Evolutionary conservation across 2,329 filamentous ascomycete species (phyloP).

Genomic region (Orbilia brochopaga): DNA sequence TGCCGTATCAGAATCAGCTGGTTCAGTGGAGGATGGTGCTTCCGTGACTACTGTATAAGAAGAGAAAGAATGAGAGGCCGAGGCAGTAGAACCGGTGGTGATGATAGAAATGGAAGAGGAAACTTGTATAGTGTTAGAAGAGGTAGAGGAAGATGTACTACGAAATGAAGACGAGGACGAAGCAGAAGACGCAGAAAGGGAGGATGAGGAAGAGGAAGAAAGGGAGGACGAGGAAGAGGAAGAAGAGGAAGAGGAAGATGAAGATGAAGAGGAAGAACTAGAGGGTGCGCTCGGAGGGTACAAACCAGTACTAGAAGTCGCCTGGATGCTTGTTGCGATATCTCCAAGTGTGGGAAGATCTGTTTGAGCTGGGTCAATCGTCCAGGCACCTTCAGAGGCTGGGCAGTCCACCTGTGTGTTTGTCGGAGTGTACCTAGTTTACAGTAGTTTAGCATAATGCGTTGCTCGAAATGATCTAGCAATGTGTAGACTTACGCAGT

Average conservation of each 20-base stretch:
- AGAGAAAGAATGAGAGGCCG: not conserved
- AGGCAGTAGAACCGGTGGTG: not conserved
- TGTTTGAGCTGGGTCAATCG: slow-evolving; percentile 71
- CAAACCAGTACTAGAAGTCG: slow-evolving; percentile 41
- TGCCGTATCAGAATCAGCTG: slow-evolving; percentile 28
- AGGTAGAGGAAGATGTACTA: not conserved
- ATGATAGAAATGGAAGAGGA: not conserved
- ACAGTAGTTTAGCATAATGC: slow-evolving; percentile 3
- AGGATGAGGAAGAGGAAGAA: not conserved
- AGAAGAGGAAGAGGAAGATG: slow-evolving; percentile 11
- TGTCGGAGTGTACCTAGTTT: slow-evolving; percentile 68
- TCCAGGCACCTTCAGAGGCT: slow-evolving; percentile 70
- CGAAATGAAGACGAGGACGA: not conserved
- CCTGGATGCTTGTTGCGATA: slow-evolving; percentile 54
- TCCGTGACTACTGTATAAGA: slow-evolving; percentile 15
- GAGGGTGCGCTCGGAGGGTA: slow-evolving; percentile 26
- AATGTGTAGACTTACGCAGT: slow-evolving; percentile 22
- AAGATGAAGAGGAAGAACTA: slow-evolving; percentile 15
- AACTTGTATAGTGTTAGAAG: too few species aligned
- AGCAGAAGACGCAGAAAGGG: not conserved
- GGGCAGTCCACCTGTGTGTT: slow-evolving; percentile 72
- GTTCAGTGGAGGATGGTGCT: slow-evolving; percentile 13
- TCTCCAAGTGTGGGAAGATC: slow-evolving; percentile 74
- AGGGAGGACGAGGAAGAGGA: not conserved
- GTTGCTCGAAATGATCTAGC: not conserved